phyloP scores from a whole-genome alignment of 2,329 filamentous ascomycete species.

The Knufia fluminis region DNA sequence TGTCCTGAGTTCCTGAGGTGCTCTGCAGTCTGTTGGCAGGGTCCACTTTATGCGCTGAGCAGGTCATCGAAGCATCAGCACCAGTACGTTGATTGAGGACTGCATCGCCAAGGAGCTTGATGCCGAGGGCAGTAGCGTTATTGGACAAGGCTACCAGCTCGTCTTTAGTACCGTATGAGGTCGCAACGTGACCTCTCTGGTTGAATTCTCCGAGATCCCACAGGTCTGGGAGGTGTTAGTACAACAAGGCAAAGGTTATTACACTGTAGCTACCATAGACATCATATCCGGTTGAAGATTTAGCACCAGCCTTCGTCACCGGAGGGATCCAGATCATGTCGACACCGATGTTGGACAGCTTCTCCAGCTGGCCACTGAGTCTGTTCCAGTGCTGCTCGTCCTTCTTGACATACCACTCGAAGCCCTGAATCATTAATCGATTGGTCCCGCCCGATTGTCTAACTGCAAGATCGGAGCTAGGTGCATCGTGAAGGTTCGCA shows the following conservation, averaged over 20 bases:
- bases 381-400: constrained; percentile 9
- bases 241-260: too few species aligned
- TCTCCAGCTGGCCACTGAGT: constrained; percentile 2
- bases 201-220: constrained; percentile 9
- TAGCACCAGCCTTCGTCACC: neutral
- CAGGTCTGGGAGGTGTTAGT: neutral
- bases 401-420: constrained; percentile 9
- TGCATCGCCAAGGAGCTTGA: constrained; percentile 1
- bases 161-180: constrained; percentile 1
- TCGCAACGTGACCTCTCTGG: constrained; percentile 3
- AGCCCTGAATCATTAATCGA: constrained; percentile 6
- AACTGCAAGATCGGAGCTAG: neutral
- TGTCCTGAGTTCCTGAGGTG: neutral
- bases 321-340: constrained; percentile 6
- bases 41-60: constrained; percentile 1
- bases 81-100: constrained; percentile 4
- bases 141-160: neutral
- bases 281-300: constrained; percentile 3
- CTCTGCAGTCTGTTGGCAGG: constrained; percentile 1
- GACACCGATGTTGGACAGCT: constrained; percentile 4
- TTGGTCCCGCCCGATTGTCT: neutral
- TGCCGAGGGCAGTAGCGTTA: neutral
- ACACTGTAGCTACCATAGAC: constrained; percentile 1
- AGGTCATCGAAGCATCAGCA: neutral
- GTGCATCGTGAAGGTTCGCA: neutral